Evolutionary conservation across 2,329 filamentous ascomycete species (phyloP).

Genomic region (Diaporthe nobilis): DNA sequence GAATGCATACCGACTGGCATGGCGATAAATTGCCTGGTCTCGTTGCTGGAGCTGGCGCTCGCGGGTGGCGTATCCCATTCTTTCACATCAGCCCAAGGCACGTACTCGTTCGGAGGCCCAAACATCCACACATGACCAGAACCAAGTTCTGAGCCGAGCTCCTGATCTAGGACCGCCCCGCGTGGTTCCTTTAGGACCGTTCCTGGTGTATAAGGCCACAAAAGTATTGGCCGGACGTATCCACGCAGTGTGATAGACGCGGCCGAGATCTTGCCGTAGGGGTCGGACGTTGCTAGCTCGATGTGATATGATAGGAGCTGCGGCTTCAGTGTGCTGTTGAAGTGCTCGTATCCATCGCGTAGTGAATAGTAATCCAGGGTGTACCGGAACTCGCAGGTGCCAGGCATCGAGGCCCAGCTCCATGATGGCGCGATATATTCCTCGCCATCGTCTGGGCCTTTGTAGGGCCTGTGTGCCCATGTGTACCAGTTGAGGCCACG

Average conservation of each 20-base stretch:
- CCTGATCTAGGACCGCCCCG: background rate
- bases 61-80: background rate
- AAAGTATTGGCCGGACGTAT: background rate
- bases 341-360: background rate
- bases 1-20: background rate
- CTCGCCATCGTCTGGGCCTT: background rate
- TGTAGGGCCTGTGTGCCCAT: fast-evolving
- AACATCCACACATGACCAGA: background rate
- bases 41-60: background rate
- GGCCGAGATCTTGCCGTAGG: background rate
- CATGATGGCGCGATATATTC: background rate
- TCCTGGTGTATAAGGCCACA: background rate
- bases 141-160: no score
- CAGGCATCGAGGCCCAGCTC: background rate
- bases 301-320: background rate
- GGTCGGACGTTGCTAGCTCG: background rate
- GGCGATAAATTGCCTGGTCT: background rate
- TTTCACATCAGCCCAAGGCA: background rate
- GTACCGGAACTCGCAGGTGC: background rate
- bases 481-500: background rate
- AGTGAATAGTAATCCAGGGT: background rate
- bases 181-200: no score
- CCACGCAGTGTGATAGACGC: background rate
- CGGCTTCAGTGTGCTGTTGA: background rate
- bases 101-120: background rate